Base-by-base conservation (phyloP, 2,329 filamentous ascomycete species). In the Clarireedia hainanense region DNA sequence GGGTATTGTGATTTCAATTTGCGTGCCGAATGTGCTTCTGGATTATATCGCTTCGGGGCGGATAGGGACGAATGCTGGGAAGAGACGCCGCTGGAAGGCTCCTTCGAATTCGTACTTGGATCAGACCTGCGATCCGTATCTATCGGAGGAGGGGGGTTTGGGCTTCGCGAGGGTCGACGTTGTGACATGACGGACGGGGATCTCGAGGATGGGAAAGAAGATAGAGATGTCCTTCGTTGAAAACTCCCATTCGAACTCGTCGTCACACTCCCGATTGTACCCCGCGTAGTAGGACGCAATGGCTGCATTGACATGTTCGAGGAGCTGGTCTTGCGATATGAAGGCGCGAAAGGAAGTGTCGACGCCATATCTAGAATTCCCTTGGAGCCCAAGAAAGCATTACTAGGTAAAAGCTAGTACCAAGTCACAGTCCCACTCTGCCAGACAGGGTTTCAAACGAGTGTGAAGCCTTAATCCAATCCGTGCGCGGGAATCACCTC, bases 1-100 rank as follows among this genome's bases (percentile, higher is more conserved):
- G 88, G 88, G 67, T 91, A 91, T 66, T 91, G 88, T 20, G 88
- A 88, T 56, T 83, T 85, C 67, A 86, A 72, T 67, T 79, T 83
- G 64, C 79, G 78, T 17, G 74, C 71, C 5, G 78, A 76, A 54
- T 76, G 75, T 37, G 75, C 73, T 60, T 77, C 72, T 58, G 77
- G 72, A 68, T 82, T 73, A 68, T 76, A 64, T 70, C 77, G 71
- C 62, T 76, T 72, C 57, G 77, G 71, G 59, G 71, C 73, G 59
- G 80, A 77, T 58, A 88, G 68, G 42, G 81, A 79, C 63, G 85
- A 78, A 72, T 87, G 75, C 66, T 86, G 75, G 58, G 80, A 74
- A 34, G 80, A 80, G 24, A 76, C 71, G 34, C 76, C 79, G 61
- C 78, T 81, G 12, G 81, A 84, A 6, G 79, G 74, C 5, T 80